Base-by-base conservation (phyloP, 345 rosid species). In the Cardamine occulta region DNA sequence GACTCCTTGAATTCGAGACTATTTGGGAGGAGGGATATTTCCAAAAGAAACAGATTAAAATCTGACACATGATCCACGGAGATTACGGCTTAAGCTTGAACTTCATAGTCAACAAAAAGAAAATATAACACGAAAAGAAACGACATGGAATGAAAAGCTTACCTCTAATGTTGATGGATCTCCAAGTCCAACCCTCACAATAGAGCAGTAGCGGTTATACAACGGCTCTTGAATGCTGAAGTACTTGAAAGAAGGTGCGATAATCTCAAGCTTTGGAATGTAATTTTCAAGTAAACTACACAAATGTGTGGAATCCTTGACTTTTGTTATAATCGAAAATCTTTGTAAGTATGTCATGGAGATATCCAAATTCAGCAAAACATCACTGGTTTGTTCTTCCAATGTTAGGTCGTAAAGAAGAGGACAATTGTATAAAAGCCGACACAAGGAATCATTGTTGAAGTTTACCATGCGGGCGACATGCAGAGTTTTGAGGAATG, bases 401-500 rank as follows among this genome's bases (percentile, higher is more conserved):
- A 37, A 37, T 61, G 18, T 11, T 21, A 59, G 45, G 8, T 18
- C 28, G 6, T 44, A 59, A 35, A 59, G 26, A 34, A 34, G 28
- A 59, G 28, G 64, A n/a, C 64, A 34, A 18, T 34, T 37, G 15
- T 47, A 61, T 37, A 61, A 61, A 60, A 61, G 17, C 29, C 48
- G 48, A 37, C 26, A 11, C 13, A 60, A 61, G 65, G 48, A 37
- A 6, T 21, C 48, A 9, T 37, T 9, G 11, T 19, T 13, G 15
- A 37, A 61, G 18, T 13, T 40, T 48, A 8, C 24, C 26, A 58
- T 17, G 26, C 63, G 14, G 7, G 14, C 18, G 12, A 37, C 48
- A 61, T 37, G 65, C 2, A 37, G 48, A 61, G 48, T 37, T 61
- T 37, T 35, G 17, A 61, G 65, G 7, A 61, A 37, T 61, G 65